Percentiles rank a stretch among this genome's conserved stretches.
Evolutionary conservation across 768 basidiomycete species (phyloP).

Genomic region (Suillus placidus): DNA sequence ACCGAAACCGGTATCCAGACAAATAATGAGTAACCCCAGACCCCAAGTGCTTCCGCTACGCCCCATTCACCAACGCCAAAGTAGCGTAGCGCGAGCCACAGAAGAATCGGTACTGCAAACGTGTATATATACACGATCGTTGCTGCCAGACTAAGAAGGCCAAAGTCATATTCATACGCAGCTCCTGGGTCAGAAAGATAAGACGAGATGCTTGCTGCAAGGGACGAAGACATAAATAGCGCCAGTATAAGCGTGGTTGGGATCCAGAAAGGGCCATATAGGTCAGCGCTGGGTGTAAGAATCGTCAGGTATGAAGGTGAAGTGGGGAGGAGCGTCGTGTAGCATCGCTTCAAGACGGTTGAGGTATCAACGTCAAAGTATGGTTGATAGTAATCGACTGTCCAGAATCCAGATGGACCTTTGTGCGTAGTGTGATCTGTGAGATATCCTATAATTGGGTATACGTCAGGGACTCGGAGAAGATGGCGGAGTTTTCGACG

Average conservation of each 20-base stretch:
- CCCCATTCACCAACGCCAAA: constrained; percentile 90
- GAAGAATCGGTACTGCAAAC: constrained; percentile 72
- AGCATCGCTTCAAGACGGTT: constrained; percentile 74
- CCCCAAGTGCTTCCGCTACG: constrained; percentile 75
- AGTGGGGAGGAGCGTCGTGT: constrained; percentile 76
- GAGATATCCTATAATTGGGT: constrained; percentile 56
- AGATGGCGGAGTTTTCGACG: constrained; percentile 16
- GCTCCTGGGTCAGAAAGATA: constrained; percentile 69
- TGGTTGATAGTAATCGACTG: constrained; percentile 81
- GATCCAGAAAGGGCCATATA: constrained; percentile 97
- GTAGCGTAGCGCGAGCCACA: constrained; percentile 88
- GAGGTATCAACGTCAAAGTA: constrained; percentile 90
- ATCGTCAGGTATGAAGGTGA: constrained; percentile 63
- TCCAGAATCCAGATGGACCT: constrained; percentile 68
- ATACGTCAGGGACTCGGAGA: neutral
- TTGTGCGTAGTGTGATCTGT: constrained; percentile 53
- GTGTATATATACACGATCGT: constrained; percentile 88
- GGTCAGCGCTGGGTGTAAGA: constrained; percentile 58
- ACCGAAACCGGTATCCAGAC: constrained; percentile 90
- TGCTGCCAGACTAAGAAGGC: constrained; percentile 78
- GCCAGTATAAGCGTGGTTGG: constrained; percentile 92
- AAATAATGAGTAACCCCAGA: constrained; percentile 84
- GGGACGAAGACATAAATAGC: constrained; percentile 91
- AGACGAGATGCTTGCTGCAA: constrained; percentile 84
- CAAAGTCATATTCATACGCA: constrained; percentile 82